Conservation (phyloP, 208 protist genomes). For the Crithidia bombi region DNA sequence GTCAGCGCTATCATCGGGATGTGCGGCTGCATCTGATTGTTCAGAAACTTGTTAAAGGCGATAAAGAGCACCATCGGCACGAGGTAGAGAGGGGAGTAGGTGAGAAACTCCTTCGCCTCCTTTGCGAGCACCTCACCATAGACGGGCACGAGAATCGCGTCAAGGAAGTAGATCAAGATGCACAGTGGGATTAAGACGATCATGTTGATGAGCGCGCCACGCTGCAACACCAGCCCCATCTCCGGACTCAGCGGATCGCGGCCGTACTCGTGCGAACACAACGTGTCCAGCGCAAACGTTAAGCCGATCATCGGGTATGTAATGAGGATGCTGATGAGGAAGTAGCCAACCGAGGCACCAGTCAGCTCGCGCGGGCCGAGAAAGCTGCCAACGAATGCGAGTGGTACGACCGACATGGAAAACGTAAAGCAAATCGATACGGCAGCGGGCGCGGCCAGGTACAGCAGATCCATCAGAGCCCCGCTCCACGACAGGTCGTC, state of each 20-base stretch:
- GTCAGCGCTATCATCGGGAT: constrained; percentile 83
- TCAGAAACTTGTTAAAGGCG: constrained; percentile 85
- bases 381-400: constrained; percentile 80
- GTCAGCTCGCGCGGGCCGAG: constrained; percentile 67
- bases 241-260: constrained; percentile 70
- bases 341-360: constrained; percentile 85
- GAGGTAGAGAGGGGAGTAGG: constrained; percentile 68
- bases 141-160: constrained; percentile 46
- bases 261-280: constrained; percentile 87
- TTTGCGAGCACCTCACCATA: constrained; percentile 61
- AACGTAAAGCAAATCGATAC: constrained; percentile 84
- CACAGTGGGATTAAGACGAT: constrained; percentile 64
- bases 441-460: constrained; percentile 66
- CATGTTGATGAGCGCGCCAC: constrained; percentile 76
- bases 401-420: constrained; percentile 71
- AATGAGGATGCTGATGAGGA: constrained; percentile 70
- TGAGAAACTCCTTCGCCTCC: constrained; percentile 70
- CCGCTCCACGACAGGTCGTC: constrained; percentile 45
- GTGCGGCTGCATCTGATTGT: constrained; percentile 86
- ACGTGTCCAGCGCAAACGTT: constrained; percentile 85
- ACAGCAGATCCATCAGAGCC: constrained; percentile 60
- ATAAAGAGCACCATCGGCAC: constrained; percentile 71
- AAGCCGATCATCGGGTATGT: constrained; percentile 82
- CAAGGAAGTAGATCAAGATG: constrained; percentile 55
- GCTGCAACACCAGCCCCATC: constrained; percentile 78